Base-by-base conservation (phyloP, 305 asterid genomes). In the Petunia hybrid region DNA sequence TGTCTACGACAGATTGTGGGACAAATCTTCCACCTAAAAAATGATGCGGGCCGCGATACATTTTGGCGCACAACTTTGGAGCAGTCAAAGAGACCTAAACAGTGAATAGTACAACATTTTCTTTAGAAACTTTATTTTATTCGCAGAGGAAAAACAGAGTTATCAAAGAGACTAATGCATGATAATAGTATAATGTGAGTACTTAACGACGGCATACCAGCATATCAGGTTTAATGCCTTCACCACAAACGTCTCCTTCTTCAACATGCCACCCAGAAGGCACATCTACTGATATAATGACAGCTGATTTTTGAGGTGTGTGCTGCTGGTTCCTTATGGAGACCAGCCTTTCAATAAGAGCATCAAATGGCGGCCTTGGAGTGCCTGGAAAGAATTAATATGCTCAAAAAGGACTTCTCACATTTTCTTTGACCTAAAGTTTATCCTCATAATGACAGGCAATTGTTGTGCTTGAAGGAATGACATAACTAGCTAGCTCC, bases 221-320 rank as follows among this genome's bases (percentile, higher is more conserved):
- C 97, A 95, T 90, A 82, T 92, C 89, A 8, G 99, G 98, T 82
- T 85, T 87, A 80, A 95, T 89, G 88, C 98, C 95, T 57, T 90
- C 85, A 77, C 93, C 94, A 84, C 86, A 87, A 77, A 82, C 81
- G 82, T 95, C 95, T 77, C 98, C 99, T 84, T 92, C 97, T 91
- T 94, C 98, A 79, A 95, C 97, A 85, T 95, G 97, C 98, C 99
- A 95, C 77, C 98, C 97, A 12, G 97, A 95, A 64, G 99, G 99
- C 85, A 95, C 89, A 89, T 95, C 99, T 36, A 95, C 89, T 22
- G 98, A 92, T 84, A 94, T 89, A 39, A 94, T 83, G 82, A 84
- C 92, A 79, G 94, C 88, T 80, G 90, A 85, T 75, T 85, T 92
- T 84, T 85, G 83, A 83, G 80, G 84, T 78, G 80, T 83, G 77